phyloP scores from a whole-genome alignment of 2,329 filamentous ascomycete genomes.

The Colletotrichum eleusines region DNA sequence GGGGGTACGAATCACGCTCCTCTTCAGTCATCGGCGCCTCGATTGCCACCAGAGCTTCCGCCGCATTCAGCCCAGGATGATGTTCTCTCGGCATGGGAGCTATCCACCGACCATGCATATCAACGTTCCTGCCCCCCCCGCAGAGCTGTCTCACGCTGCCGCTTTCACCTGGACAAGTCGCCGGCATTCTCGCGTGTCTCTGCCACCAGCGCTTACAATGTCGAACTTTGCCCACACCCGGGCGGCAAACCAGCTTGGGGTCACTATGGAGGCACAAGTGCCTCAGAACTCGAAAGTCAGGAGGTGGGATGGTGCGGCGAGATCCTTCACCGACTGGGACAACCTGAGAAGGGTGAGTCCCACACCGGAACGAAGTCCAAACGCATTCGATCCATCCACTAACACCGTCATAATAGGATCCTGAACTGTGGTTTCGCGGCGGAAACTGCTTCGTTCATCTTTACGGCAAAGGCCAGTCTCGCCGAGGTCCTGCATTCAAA shows the following conservation, averaged over 20 bases:
- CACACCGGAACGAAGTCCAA: too few relatives aligned
- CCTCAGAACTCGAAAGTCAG: constrained; percentile 52
- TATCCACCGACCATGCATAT: constrained; percentile 26
- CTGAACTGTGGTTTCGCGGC: constrained; percentile 75
- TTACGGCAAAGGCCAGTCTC: constrained; percentile 73
- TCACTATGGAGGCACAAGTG: constrained; percentile 47
- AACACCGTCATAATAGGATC: constrained; percentile 66
- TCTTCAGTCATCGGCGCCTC: constrained; percentile 29
- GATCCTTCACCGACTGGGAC: constrained; percentile 60
- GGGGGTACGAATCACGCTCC: constrained; percentile 24
- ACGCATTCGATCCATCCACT: neutral
- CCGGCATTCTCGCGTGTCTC: constrained; percentile 26
- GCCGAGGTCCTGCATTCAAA: constrained; percentile 75
- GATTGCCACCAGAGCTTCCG: neutral
- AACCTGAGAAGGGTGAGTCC: constrained; percentile 59
- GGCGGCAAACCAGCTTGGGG: constrained; percentile 52
- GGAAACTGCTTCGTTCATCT: constrained; percentile 80
- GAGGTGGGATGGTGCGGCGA: constrained; percentile 64
- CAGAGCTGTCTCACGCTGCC: constrained; percentile 10
- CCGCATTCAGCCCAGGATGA: constrained; percentile 31
- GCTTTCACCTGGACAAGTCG: constrained; percentile 17
- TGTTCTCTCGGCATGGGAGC: neutral
- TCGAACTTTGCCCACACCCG: constrained; percentile 44
- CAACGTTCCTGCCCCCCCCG: constrained; percentile 21
- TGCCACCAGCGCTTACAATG: constrained; percentile 22